Evolutionary conservation across 2,329 filamentous ascomycete genomes (phyloP).

Genomic region (Scleromitrula shiraiana): DNA sequence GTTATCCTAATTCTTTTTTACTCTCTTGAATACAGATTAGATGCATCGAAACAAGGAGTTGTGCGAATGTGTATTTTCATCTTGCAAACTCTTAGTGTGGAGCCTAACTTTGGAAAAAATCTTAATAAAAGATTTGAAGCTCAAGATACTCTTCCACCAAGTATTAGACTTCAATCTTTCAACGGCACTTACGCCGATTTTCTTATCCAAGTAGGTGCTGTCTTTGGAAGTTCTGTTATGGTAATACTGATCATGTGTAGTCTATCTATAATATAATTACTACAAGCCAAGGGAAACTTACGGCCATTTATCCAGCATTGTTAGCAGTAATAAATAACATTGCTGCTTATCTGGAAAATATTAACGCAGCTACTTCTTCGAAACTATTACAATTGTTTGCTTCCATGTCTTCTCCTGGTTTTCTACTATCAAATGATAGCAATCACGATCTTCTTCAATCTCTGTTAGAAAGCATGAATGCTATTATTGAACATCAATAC

Average conservation of each 20-base stretch:
- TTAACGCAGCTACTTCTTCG: constrained; percentile 66
- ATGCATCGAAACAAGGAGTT: constrained; percentile 80
- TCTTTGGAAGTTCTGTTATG: too few relatives aligned
- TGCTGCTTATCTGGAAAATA: constrained; percentile 70
- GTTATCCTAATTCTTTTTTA: constrained; percentile 87
- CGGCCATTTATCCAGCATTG: constrained; percentile 85
- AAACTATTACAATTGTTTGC: constrained; percentile 83
- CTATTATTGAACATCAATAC: constrained; percentile 84
- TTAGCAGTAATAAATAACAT: constrained; percentile 92
- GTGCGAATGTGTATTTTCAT: constrained; percentile 98
- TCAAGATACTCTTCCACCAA: constrained; percentile 76
- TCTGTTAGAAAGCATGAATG: constrained; percentile 80
- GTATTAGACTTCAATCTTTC: constrained; percentile 77
- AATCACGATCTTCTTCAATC: constrained; percentile 79
- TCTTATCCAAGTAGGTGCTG: constrained; percentile 65
- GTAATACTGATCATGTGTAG: constrained; percentile 36
- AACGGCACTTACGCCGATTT: constrained; percentile 89
- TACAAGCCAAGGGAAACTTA: constrained; percentile 79
- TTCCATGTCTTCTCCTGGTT: constrained; percentile 89
- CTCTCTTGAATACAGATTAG: constrained; percentile 79
- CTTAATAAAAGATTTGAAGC: constrained; percentile 83
- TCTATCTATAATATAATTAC: constrained; percentile 91
- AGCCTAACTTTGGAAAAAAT: constrained; percentile 81
- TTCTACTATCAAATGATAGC: constrained; percentile 82
- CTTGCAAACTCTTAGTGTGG: constrained; percentile 87